A percentile compares a stretch with the other conserved stretches of the same genome.
phyloP scores from a whole-genome alignment of 2,329 filamentous ascomycete genomes.

The Cryphonectria naterciae region DNA sequence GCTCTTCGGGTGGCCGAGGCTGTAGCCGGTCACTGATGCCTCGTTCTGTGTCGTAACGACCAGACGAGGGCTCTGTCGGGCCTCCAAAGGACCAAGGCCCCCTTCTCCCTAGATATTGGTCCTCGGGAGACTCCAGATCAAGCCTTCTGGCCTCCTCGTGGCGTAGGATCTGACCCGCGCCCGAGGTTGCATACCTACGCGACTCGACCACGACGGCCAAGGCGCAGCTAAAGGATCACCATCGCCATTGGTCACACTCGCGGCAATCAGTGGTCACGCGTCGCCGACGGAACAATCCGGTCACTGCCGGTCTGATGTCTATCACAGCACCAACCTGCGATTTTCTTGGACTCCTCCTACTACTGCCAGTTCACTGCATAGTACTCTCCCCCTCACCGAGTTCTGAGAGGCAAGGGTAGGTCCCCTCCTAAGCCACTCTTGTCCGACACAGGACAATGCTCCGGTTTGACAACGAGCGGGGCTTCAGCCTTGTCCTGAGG shows the following conservation, averaged over 20 bases:
- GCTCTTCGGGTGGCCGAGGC: not conserved
- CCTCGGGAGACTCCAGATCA: not conserved
- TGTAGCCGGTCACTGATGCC: slow-evolving; percentile 6
- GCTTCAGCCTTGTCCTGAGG: slow-evolving; percentile 6
- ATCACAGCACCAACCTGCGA: not conserved
- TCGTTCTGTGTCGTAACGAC: not conserved
- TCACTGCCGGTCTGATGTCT: not conserved
- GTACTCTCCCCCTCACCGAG: not conserved
- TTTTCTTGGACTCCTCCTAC: not conserved
- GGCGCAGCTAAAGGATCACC: not conserved
- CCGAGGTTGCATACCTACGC: not conserved
- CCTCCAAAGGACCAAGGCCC: not conserved
- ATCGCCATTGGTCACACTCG: not conserved
- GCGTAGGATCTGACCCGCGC: not conserved
- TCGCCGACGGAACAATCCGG: not conserved
- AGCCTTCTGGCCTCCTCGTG: not conserved
- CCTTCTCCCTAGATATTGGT: not conserved
- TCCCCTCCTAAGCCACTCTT: not conserved
- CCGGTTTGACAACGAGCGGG: slow-evolving; percentile 14
- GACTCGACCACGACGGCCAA: not conserved
- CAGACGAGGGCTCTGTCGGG: not conserved
- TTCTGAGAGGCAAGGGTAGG: not conserved
- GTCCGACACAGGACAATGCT: not conserved
- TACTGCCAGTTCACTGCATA: not conserved
- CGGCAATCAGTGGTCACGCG: not conserved